Percentiles rank a stretch among this genome's conserved stretches.
phyloP scores from a whole-genome alignment of 306 rosid species.

The Cajanus cajan region DNA sequence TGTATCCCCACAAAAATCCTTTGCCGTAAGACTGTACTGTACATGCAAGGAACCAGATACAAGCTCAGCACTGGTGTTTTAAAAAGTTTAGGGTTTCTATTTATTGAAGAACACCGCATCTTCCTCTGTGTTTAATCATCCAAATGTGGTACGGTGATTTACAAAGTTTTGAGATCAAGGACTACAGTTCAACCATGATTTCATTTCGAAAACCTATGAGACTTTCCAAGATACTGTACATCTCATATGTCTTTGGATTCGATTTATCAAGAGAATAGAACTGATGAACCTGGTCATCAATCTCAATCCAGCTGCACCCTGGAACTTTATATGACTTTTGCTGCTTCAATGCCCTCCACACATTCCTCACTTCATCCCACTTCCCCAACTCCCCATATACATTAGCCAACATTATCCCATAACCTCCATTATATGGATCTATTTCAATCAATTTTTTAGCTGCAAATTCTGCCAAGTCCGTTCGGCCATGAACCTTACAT shows the following conservation, averaged over 20 bases:
- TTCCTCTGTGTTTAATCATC: conserved; percentile 13
- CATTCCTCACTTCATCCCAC: conserved; percentile 74
- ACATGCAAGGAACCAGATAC: background rate
- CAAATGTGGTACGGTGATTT: background rate
- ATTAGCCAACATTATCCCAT: conserved; percentile 61
- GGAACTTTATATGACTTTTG: conserved; percentile 59
- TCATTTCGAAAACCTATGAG: conserved; percentile 41
- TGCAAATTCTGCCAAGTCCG: conserved; percentile 65
- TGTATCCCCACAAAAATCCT: background rate
- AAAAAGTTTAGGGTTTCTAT: background rate
- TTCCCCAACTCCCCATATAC: conserved; percentile 61
- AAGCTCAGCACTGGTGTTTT: background rate
- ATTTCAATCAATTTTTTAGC: conserved; percentile 59
- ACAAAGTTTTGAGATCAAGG: background rate
- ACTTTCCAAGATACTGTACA: conserved; percentile 48
- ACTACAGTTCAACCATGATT: conserved; percentile 21
- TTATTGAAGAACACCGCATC: background rate
- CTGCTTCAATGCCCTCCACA: conserved; percentile 55
- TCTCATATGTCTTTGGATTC: conserved; percentile 55
- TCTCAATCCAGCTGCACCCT: conserved; percentile 86
- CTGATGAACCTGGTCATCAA: conserved; percentile 61
- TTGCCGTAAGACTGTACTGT: background rate
- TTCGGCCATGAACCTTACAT: conserved; percentile 66
- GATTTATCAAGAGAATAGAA: conserved; percentile 64
- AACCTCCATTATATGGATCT: conserved; percentile 73